phyloP scores from a whole-genome alignment of 495 filamentous ascomycete species.

The Jackrogersella minutella region DNA sequence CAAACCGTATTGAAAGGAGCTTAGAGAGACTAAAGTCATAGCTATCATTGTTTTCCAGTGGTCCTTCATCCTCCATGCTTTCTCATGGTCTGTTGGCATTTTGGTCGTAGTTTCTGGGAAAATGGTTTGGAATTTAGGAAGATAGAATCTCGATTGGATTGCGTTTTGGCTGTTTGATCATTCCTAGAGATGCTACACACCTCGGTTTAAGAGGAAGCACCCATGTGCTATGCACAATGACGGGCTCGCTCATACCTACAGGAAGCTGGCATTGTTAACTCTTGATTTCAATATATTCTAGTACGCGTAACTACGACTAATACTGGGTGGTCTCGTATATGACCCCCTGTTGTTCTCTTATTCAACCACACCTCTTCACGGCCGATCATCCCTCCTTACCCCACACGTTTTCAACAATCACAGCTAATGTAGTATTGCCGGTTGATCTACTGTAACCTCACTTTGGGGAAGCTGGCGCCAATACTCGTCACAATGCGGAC shows the following conservation, averaged over 20 bases:
- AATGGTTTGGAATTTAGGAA: not conserved
- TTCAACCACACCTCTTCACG: conserved; percentile 10
- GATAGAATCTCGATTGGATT: not conserved
- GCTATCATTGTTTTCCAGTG: conserved; percentile 54
- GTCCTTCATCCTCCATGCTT: conserved; percentile 41
- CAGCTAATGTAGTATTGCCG: conserved; percentile 30
- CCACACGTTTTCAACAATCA: conserved; percentile 26
- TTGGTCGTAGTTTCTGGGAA: conserved; percentile 14
- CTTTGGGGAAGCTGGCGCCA: conserved; percentile 10
- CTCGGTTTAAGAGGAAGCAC: conserved; percentile 19
- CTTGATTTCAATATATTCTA: conserved; percentile 13
- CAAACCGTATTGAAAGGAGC: conserved; percentile 69
- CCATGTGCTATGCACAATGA: conserved; percentile 3
- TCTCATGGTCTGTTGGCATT: conserved; percentile 37
- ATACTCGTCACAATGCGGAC: conserved; percentile 9
- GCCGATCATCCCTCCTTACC: conserved; percentile 11
- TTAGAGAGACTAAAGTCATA: conserved; percentile 58
- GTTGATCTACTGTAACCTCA: conserved; percentile 28
- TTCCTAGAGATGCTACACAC: not conserved
- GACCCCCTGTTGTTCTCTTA: conserved; percentile 5
- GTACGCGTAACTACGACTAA: conserved; percentile 12
- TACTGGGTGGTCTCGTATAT: conserved; percentile 4
- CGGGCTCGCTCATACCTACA: not conserved
- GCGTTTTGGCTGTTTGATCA: not conserved
- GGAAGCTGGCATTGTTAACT: conserved; percentile 2